Percentiles rank a stretch among this genome's conserved stretches.
These are phyloP conservation scores for Suillus cothurnatus DNA, from an alignment of 768 basidiomycete species.

Conservation along the genomic window DNA sequence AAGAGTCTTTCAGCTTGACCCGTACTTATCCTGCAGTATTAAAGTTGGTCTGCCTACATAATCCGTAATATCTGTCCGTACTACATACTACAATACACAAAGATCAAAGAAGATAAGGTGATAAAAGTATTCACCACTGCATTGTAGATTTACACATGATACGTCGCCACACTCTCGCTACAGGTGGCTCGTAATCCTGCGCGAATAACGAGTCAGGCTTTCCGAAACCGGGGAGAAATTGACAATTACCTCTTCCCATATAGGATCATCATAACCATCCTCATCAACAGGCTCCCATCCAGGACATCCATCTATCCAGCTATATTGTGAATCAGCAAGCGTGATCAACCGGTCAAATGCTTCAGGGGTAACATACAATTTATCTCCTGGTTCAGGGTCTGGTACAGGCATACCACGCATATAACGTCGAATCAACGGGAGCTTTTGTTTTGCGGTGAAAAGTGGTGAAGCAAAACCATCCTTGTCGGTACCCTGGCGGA, in stretches of 20 bases:
- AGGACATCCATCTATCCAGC: conserved; percentile 22
- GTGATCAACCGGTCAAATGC: neutral
- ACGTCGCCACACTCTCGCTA: conserved; percentile 3
- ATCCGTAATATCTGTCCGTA: neutral
- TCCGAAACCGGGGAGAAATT: neutral
- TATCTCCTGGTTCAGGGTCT: conserved; percentile 15
- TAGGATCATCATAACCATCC: conserved; percentile 26
- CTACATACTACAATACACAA: neutral
- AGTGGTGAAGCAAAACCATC: conserved; percentile 27
- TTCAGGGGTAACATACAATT: conserved; percentile 20
- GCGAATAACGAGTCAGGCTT: neutral
- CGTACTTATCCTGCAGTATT: neutral
- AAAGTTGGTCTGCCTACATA: neutral
- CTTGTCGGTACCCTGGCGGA: conserved; percentile 26
- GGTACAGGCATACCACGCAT: conserved; percentile 18
- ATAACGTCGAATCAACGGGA: conserved; percentile 2
- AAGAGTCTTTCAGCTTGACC: neutral
- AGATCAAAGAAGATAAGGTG: neutral
- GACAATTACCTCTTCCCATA: conserved; percentile 8
- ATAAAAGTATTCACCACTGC: neutral
- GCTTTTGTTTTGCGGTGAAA: conserved; percentile 21
- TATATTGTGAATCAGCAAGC: conserved; percentile 6
- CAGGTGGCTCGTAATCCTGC: neutral
- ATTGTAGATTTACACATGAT: neutral
- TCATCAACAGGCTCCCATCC: conserved; percentile 29